Percentiles rank a stretch among this genome's conserved stretches.
Evolutionary conservation across 163 green algal species (phyloP).

Genomic region (Scenedesmus sp.): DNA sequence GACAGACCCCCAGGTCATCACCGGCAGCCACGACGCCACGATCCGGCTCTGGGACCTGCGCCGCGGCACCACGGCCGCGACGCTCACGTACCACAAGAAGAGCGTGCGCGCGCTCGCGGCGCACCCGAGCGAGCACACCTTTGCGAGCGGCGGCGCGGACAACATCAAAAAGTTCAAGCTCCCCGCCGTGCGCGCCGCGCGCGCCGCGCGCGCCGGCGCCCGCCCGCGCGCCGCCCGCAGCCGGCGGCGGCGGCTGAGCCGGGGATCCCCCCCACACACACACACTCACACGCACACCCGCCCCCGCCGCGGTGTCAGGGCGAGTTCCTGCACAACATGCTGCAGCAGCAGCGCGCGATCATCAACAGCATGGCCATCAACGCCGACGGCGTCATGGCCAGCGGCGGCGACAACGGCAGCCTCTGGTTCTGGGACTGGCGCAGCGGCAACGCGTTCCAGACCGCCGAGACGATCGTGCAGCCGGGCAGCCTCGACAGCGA

Average conservation of each 20-base stretch:
- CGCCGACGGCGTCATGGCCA: conserved; percentile 94
- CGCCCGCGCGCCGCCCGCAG: too few species aligned
- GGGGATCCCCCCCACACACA: too few species aligned
- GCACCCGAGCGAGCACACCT: conserved; percentile 80
- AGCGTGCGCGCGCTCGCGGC: conserved; percentile 79
- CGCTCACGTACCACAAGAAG: conserved; percentile 99
- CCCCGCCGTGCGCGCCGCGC: conserved; percentile 57
- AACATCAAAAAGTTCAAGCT: conserved; percentile 99
- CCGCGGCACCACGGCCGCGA: conserved; percentile 74
- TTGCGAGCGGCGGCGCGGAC: conserved; percentile 89
- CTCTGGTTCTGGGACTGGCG: conserved; percentile 98
- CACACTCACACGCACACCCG: too few species aligned
- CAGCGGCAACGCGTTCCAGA: conserved; percentile 95
- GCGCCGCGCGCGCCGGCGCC: too few species aligned
- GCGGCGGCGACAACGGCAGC: conserved; percentile 87
- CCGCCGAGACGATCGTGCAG: conserved; percentile 86
- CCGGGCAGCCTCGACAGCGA: conserved; percentile 94
- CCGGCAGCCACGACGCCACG: conserved; percentile 89
- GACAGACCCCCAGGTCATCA: conserved; percentile 85
- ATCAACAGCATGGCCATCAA: conserved; percentile 95
- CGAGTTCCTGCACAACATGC: conserved; percentile 98
- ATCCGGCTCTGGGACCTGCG: conserved; percentile 98
- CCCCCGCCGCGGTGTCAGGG: conserved; percentile 49
- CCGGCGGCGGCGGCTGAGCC: too few species aligned
- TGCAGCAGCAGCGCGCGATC: conserved; percentile 93